These are phyloP conservation scores for Rhodotorula sp. DNA, from an alignment of 1,284 basidiomycete genomes.

Conservation along the genomic window DNA sequence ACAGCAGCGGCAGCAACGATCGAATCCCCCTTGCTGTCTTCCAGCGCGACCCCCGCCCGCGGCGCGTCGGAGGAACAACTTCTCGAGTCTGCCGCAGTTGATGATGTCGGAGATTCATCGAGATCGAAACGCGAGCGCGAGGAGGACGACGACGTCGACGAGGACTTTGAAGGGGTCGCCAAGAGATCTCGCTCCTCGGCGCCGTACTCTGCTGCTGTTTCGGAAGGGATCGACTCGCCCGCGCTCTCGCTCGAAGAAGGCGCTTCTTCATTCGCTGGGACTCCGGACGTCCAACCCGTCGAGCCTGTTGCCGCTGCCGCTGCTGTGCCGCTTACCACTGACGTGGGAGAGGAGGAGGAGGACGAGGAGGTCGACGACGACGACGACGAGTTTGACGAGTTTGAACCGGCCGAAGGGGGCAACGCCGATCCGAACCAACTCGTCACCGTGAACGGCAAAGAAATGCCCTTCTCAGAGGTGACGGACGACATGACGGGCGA, in stretches of 20 bases:
- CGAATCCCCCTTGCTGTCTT: background rate
- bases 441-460: constrained; percentile 26
- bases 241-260: too few relatives aligned
- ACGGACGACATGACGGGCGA: constrained; percentile 27
- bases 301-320: too few relatives aligned
- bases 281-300: too few relatives aligned
- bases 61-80: background rate
- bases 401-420: constrained; percentile 14
- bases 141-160: background rate
- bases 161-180: background rate
- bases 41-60: constrained; percentile 1
- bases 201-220: background rate
- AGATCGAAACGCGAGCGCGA: constrained; percentile 2
- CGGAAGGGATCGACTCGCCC: background rate
- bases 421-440: constrained; percentile 24
- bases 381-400: constrained; percentile 14
- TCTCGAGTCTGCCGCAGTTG: background rate
- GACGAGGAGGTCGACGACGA: constrained; percentile 15
- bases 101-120: background rate
- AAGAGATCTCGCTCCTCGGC: background rate
- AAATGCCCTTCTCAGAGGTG: constrained; percentile 25
- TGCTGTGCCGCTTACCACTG: too few relatives aligned
- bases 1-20: background rate
- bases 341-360: background rate
- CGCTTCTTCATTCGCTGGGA: too few relatives aligned